Base-by-base conservation (phyloP, 306 rosid genomes). In the Cucumis cinereus region DNA sequence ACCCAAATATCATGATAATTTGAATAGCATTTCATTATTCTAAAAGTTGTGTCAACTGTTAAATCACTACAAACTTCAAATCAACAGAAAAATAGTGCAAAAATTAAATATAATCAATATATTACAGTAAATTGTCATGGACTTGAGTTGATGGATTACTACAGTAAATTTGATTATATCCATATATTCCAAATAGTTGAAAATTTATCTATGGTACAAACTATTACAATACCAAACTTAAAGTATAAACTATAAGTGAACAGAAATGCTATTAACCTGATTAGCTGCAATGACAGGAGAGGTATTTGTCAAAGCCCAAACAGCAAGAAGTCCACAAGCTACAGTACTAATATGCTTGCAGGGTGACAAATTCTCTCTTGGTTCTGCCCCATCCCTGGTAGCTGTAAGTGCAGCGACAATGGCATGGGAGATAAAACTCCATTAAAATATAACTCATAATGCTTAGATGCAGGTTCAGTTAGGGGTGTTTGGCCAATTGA, bases 241-340 rank as follows among this genome's bases (percentile, higher is more conserved):
- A 22, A 41, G 26, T 19, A 41, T 20, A 43, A 41, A 45, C 17
- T 19, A 68, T 41, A 43, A 41, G 43, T 43, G 20, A 68, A 43
- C 2, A 69, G 22, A 69, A 45, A 13, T 43, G 58, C 7, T 33
- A n/a, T 23, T 74, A 82, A 91, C 98, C 98, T 88, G 97, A 76
- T 35, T 78, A 61, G 93, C 97, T 74, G 96, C 98, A 79, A 82
- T 79, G n/a, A 90, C 94, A 15, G 97, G 96, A 17, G 90, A 83
- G 81, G 91, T 85, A 84, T 92, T 79, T 76, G 87, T 56, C 62
- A 91, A 77, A 56, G 93, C 74, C 76, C 89, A 91, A 84, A 83
- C 96, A 66, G 96, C 97, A 43, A 94, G 91, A 85, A 91, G 19
- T 26, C 98, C 93, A 82, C 90, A 94, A 49, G 97, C 90, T 77